phyloP scores from a whole-genome alignment of 2,329 filamentous ascomycete species.

The Ceratocystis alfenasii region DNA sequence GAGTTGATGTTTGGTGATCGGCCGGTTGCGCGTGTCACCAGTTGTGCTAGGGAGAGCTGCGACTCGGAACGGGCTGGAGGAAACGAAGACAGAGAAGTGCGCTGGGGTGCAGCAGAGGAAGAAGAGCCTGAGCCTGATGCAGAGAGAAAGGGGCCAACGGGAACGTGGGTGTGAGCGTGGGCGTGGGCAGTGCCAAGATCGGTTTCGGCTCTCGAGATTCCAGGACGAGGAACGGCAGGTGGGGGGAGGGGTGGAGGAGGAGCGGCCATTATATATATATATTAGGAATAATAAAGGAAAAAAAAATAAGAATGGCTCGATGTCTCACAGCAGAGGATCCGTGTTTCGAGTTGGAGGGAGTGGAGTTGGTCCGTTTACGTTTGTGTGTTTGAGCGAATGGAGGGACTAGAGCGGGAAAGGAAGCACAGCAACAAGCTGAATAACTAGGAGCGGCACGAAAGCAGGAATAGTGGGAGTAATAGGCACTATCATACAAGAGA shows the following conservation, averaged over 20 bases:
- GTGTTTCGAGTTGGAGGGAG: not conserved
- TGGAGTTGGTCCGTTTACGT: not conserved
- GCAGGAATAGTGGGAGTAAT: not conserved
- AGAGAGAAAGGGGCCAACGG: not conserved
- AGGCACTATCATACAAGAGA: no score
- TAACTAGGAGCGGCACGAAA: not conserved
- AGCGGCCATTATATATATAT: conserved; percentile 21
- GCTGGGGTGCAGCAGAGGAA: conserved; percentile 23
- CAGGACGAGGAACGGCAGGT: conserved; percentile 17
- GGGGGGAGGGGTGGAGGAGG: conserved; percentile 13
- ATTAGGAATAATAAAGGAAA: no score
- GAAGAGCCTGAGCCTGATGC: not conserved
- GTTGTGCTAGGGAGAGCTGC: conserved; percentile 38
- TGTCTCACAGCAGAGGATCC: not conserved
- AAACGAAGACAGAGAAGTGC: conserved; percentile 53
- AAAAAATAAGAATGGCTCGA: no score
- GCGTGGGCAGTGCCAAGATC: conserved; percentile 4
- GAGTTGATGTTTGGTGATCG: conserved; percentile 37
- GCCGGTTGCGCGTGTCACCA: conserved; percentile 29
- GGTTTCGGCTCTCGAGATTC: conserved; percentile 17
- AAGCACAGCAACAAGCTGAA: not conserved
- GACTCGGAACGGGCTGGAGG: conserved; percentile 47
- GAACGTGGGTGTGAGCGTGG: not conserved
- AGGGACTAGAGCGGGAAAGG: not conserved
- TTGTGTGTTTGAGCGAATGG: not conserved